phyloP scores from a whole-genome alignment of 768 basidiomycete species.

The Mycena pura region DNA sequence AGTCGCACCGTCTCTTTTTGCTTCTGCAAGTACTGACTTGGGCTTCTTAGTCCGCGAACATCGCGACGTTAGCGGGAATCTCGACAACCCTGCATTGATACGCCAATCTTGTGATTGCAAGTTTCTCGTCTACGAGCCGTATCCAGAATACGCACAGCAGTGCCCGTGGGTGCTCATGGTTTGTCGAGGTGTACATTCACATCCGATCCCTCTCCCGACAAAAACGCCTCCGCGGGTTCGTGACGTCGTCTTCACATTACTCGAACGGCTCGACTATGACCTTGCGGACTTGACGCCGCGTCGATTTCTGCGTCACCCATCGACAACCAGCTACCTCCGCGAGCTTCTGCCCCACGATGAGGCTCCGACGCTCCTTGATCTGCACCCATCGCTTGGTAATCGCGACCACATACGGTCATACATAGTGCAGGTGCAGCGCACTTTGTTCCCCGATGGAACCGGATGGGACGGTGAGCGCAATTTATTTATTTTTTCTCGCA shows the following conservation, averaged over 20 bases:
- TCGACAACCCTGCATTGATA: not conserved
- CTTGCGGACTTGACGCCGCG: conserved; percentile 29
- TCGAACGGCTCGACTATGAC: conserved; percentile 15
- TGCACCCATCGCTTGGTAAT: conserved; percentile 31
- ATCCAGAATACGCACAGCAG: not conserved
- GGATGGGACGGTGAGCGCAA: too few relatives aligned
- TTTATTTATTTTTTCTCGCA: too few relatives aligned
- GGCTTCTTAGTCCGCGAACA: not conserved
- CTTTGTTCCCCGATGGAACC: too few relatives aligned
- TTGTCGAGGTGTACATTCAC: conserved; percentile 27
- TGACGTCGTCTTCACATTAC: conserved; percentile 2
- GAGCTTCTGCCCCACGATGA: conserved; percentile 8
- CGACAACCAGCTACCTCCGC: conserved; percentile 7
- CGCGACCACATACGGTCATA: conserved; percentile 22
- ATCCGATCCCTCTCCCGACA: conserved; percentile 30
- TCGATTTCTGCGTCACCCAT: conserved; percentile 22
- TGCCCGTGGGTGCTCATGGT: not conserved
- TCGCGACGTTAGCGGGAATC: not conserved
- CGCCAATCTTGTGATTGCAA: not conserved
- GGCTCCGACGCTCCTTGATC: conserved; percentile 20
- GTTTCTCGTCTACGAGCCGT: not conserved
- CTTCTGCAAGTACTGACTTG: not conserved
- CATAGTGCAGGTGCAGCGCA: too few relatives aligned
- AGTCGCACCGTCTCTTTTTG: not conserved
- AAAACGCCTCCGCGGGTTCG: conserved; percentile 25